phyloP scores from a whole-genome alignment of 2,329 filamentous ascomycete species.

The Sarocladium brachiariae region DNA sequence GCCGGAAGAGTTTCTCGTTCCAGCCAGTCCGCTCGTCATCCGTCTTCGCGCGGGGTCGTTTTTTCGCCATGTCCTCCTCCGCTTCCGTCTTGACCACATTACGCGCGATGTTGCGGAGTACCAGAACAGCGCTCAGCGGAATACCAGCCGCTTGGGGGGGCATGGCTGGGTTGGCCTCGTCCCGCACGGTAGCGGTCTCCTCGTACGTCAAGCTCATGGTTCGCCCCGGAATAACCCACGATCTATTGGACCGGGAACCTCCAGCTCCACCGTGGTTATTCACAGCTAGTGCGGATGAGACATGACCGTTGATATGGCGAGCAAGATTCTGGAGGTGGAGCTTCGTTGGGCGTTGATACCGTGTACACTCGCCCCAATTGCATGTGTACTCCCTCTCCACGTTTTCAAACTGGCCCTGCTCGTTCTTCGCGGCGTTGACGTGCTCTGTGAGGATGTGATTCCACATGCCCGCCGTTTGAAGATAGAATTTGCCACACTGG shows the following conservation, averaged over 20 bases:
- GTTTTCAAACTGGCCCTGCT: conserved; percentile 51
- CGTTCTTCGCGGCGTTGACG: conserved; percentile 48
- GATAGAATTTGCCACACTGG: conserved; percentile 55
- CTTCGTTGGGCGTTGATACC: conserved; percentile 40
- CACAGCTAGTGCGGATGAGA: conserved; percentile 35
- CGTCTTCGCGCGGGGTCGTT: conserved; percentile 28
- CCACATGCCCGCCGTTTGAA: conserved; percentile 60
- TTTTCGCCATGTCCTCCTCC: conserved; percentile 40
- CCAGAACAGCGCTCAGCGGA: conserved; percentile 69
- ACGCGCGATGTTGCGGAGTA: conserved; percentile 70
- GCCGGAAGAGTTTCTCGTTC: conserved; percentile 63
- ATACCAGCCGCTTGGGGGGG: conserved; percentile 64
- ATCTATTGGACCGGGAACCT: conserved; percentile 9
- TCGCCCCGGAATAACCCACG: conserved; percentile 48
- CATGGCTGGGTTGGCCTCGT: conserved; percentile 52
- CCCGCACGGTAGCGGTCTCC: conserved; percentile 48
- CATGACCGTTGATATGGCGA: conserved; percentile 63
- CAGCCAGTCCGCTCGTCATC: conserved; percentile 48
- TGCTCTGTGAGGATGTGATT: conserved; percentile 63
- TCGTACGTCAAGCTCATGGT: conserved; percentile 48
- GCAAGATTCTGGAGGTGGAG: conserved; percentile 46
- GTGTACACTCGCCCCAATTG: conserved; percentile 60
- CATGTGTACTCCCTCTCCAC: conserved; percentile 49
- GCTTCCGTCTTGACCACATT: conserved; percentile 57
- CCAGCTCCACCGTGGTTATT: conserved; percentile 14